These are phyloP conservation scores for Pisolithus albus DNA, from an alignment of 768 basidiomycete species.

Conservation along the genomic window DNA sequence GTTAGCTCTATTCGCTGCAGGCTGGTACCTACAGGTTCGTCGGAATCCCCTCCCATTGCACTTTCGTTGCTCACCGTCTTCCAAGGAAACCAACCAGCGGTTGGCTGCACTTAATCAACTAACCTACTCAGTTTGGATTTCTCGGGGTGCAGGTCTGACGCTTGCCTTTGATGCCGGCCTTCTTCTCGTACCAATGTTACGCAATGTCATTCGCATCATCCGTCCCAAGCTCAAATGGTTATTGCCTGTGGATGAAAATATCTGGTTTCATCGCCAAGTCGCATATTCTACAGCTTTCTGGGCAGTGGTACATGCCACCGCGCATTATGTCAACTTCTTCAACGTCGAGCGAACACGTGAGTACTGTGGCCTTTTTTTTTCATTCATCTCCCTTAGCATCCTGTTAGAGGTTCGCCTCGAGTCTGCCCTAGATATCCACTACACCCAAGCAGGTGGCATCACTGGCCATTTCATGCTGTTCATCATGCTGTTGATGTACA, in stretches of 20 bases:
- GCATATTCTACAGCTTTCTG: constrained; percentile 94
- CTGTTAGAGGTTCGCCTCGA: constrained; percentile 70
- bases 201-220: constrained; percentile 78
- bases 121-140: constrained; percentile 81
- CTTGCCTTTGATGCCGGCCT: constrained; percentile 83
- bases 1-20: constrained; percentile 66
- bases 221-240: constrained; percentile 77
- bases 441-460: constrained; percentile 83
- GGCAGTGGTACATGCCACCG: constrained; percentile 87
- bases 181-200: constrained; percentile 84
- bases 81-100: constrained; percentile 50
- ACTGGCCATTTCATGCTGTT: constrained; percentile 95
- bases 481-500: constrained; percentile 89
- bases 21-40: constrained; percentile 79
- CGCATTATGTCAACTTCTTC: constrained; percentile 91
- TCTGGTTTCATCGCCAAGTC: constrained; percentile 94
- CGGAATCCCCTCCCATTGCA: not conserved
- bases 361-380: constrained; percentile 21
- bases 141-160: constrained; percentile 86
- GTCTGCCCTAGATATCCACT: constrained; percentile 78
- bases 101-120: constrained; percentile 75
- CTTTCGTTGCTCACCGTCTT: not conserved
- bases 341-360: constrained; percentile 83
- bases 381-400: not conserved
- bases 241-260: constrained; percentile 90